These are phyloP conservation scores for Chlamydomonas applanata DNA, from an alignment of 139 green algal species.

Conservation along the genomic window DNA sequence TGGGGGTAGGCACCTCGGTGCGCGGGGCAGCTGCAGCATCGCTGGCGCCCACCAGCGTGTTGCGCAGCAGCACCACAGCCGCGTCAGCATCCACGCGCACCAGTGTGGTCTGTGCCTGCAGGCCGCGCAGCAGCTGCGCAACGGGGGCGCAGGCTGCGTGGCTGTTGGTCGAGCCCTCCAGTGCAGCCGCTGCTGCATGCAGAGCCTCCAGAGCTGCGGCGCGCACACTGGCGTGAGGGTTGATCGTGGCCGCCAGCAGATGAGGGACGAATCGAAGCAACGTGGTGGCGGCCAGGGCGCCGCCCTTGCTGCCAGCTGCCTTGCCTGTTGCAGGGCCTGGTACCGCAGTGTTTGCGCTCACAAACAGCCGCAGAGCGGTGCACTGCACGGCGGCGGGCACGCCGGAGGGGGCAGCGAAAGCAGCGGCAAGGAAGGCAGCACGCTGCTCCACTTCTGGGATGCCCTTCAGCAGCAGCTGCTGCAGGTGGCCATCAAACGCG, in stretches of 20 bases:
- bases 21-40: no score
- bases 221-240: constrained; percentile 11
- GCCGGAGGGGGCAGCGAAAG: constrained; percentile 4
- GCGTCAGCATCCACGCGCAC: no score
- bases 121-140: neutral
- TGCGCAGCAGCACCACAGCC: no score
- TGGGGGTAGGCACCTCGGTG: no score
- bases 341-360: no score
- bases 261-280: constrained; percentile 14
- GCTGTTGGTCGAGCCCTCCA: neutral
- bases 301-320: constrained; percentile 1
- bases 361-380: neutral
- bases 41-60: no score
- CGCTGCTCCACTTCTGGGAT: neutral
- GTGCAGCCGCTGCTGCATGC: neutral
- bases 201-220: constrained; percentile 9
- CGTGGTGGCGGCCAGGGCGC: neutral
- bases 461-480: neutral
- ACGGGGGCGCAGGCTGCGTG: neutral
- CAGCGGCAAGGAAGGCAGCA: constrained; percentile 12
- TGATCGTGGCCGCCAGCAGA: constrained; percentile 21
- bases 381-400: neutral
- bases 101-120: neutral
- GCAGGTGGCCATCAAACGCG: constrained; percentile 13
- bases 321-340: neutral